Percentiles rank a stretch among this genome's conserved stretches.
Conservation (phyloP, 2,329 filamentous ascomycete genomes). For the Pseudogymnoascus sp. region DNA sequence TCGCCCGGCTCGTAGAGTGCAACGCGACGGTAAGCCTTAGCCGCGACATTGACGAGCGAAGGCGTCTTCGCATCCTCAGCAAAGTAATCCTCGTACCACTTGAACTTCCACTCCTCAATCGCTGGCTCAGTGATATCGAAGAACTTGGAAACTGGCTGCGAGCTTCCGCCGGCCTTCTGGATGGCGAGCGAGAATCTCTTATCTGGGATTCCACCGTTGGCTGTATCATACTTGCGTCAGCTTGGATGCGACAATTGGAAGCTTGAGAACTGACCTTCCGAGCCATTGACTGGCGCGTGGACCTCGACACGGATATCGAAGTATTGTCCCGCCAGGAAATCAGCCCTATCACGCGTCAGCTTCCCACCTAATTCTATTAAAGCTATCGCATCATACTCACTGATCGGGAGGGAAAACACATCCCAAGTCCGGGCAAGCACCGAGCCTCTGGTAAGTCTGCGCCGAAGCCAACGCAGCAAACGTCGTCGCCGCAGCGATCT, state of each 20-base stretch:
- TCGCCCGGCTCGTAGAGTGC: conserved; percentile 70
- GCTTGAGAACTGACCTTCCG: conserved; percentile 38
- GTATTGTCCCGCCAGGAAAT: conserved; percentile 75
- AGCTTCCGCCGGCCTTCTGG: conserved; percentile 49
- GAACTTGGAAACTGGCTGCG: conserved; percentile 52
- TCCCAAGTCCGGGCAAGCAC: conserved; percentile 50
- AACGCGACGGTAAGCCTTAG: conserved; percentile 69
- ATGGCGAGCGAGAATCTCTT: conserved; percentile 69
- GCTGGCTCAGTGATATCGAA: conserved; percentile 63
- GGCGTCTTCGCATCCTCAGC: conserved; percentile 62
- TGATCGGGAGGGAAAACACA: conserved; percentile 55
- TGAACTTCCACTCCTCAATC: conserved; percentile 74
- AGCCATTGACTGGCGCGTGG: conserved; percentile 73
- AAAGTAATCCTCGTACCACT: conserved; percentile 80
- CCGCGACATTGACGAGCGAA: conserved; percentile 69
- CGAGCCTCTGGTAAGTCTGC: conserved; percentile 53
- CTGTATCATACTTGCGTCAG: conserved; percentile 35
- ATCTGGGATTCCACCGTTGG: conserved; percentile 55
- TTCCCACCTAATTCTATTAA: not conserved
- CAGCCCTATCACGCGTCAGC: conserved; percentile 40
- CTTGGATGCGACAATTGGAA: not conserved
- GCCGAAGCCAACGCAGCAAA: conserved; percentile 37
- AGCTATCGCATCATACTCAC: conserved; percentile 13
- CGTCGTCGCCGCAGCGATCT: conserved; percentile 27
- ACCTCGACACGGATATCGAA: conserved; percentile 81